phyloP scores from a whole-genome alignment of 129 eudicot genomes.

The Ambrosia artemisiifolia region DNA sequence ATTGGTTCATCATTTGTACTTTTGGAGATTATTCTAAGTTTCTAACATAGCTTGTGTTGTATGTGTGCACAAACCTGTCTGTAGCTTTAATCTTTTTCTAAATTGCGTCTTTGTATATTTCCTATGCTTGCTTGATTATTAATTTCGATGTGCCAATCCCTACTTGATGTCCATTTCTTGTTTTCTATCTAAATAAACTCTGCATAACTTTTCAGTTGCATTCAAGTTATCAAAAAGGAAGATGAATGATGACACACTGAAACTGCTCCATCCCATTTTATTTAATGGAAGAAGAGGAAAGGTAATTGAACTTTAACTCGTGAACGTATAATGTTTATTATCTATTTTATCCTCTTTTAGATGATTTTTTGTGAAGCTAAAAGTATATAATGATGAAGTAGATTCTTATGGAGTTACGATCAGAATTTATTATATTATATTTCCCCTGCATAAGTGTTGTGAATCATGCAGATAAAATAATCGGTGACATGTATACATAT shows the following conservation, averaged over 20 bases:
- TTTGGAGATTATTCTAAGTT: not conserved
- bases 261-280: constrained; percentile 71
- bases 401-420: not conserved
- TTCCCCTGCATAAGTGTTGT: not conserved
- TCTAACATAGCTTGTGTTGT: not conserved
- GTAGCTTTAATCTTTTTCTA: not conserved
- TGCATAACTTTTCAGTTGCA: constrained; percentile 54
- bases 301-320: constrained; percentile 43
- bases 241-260: constrained; percentile 59
- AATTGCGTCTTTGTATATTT: not conserved
- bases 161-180: too few relatives aligned
- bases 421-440: not conserved
- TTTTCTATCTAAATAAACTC: constrained; percentile 11
- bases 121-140: not conserved
- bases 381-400: constrained; percentile 4
- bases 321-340: constrained; percentile 8
- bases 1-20: not conserved
- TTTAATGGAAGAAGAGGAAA: constrained; percentile 84
- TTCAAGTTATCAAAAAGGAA: constrained; percentile 79
- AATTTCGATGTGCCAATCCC: too few relatives aligned
- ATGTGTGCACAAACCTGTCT: not conserved
- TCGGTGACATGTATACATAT: not conserved
- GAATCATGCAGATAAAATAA: constrained; percentile 8
- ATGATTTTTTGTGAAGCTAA: not conserved
- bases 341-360: not conserved